A percentile compares a stretch with the other conserved stretches of the same genome.
Conservation (phyloP, 2,329 filamentous ascomycete species). For the Colletotrichum neosansevieriae region DNA sequence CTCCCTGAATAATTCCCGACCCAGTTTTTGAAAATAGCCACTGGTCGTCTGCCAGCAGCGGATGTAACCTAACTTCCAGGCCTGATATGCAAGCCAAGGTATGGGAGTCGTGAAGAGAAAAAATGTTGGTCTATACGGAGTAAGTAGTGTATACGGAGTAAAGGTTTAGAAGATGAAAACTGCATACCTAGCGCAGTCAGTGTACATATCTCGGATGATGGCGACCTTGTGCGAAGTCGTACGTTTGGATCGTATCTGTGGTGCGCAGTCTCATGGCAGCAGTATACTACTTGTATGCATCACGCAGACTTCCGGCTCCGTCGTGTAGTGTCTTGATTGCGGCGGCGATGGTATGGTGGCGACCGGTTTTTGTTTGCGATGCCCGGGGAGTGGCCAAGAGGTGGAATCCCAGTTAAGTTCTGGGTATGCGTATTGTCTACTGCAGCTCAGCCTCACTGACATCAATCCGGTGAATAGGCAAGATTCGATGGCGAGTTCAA, state of each 20-base stretch:
- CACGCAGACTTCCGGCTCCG: slow-evolving; percentile 1
- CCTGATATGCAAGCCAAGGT: slow-evolving; percentile 11
- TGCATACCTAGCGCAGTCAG: too few species aligned
- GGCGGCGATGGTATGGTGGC: not conserved
- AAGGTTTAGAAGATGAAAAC: too few species aligned
- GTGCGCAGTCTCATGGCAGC: not conserved
- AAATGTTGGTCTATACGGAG: too few species aligned
- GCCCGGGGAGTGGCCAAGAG: not conserved
- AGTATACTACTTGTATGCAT: not conserved
- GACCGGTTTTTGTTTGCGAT: slow-evolving; percentile 5
- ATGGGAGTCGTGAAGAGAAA: slow-evolving; percentile 1
- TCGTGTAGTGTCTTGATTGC: slow-evolving; percentile 6
- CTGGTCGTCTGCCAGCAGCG: slow-evolving; percentile 6
- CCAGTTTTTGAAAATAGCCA: slow-evolving; percentile 28
- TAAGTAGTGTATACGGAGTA: too few species aligned
- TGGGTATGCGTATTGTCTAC: too few species aligned
- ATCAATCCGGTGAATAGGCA: not conserved
- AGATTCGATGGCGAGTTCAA: not conserved
- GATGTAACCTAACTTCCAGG: slow-evolving; percentile 3
- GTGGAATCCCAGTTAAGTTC: not conserved
- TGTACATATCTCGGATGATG: too few species aligned
- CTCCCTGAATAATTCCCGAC: slow-evolving; percentile 23
- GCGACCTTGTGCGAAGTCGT: too few species aligned
- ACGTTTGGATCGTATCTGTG: not conserved
- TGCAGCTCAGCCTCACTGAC: not conserved